Evolutionary conservation across 768 basidiomycete genomes (phyloP).

Genomic region (Lactifluus rugatus): DNA sequence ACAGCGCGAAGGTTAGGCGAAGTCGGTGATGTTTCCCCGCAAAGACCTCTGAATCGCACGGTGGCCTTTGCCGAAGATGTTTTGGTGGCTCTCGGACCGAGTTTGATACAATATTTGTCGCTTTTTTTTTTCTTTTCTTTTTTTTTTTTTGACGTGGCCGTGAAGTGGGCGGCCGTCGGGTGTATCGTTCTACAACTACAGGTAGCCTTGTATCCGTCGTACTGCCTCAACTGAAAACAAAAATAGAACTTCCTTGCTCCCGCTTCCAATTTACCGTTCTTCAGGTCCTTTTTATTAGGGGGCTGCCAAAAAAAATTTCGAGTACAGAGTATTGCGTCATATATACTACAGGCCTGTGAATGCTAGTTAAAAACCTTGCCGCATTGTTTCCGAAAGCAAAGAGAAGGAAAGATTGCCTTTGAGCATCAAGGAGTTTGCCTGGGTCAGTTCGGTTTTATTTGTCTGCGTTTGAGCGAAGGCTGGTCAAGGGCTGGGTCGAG

Average conservation of each 20-base stretch:
- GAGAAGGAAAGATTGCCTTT: neutral
- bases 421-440: neutral
- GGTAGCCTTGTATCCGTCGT: neutral
- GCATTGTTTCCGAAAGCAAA: neutral
- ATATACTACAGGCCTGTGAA: neutral
- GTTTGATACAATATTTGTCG: too few species aligned
- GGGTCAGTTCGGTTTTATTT: neutral
- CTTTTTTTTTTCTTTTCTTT: neutral
- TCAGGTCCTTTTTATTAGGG: too few species aligned
- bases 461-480: neutral
- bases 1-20: neutral
- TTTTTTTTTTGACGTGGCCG: neutral
- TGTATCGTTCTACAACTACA: too few species aligned
- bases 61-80: neutral
- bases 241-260: neutral
- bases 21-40: neutral
- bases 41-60: neutral
- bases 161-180: neutral
- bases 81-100: neutral
- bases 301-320: neutral
- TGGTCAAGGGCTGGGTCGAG: conserved; percentile 6
- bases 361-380: neutral
- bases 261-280: neutral
- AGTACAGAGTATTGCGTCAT: neutral
- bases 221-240: neutral